Percentiles rank a stretch among this genome's conserved stretches.
These are phyloP conservation scores for Penicillium thymicola DNA, from an alignment of 2,329 filamentous ascomycete species.

Conservation along the genomic window DNA sequence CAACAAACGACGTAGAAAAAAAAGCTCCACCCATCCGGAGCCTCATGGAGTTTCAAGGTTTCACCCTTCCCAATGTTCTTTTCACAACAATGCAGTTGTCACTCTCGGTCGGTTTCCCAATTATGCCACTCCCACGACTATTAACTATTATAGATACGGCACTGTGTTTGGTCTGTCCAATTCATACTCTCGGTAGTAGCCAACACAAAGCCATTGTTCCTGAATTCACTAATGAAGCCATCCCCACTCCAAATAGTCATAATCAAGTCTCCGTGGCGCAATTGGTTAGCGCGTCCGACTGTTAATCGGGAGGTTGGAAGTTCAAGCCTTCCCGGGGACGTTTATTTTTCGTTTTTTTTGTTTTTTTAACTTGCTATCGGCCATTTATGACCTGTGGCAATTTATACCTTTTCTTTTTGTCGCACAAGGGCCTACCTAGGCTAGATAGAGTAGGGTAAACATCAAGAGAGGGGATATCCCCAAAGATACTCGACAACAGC, in stretches of 20 bases:
- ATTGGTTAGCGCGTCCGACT: constrained; percentile 37
- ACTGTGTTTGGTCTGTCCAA: neutral
- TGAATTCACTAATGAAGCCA: neutral
- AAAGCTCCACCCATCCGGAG: neutral
- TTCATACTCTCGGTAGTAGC: neutral
- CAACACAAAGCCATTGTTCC: neutral
- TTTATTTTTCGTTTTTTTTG: constrained; percentile 8
- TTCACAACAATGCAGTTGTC: too few relatives aligned
- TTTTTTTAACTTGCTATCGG: neutral
- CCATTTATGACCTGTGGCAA: neutral
- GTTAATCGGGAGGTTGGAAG: constrained; percentile 40
- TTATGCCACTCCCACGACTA: too few relatives aligned
- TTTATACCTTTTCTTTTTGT: neutral
- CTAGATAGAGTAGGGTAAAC: neutral
- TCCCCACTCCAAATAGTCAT: neutral
- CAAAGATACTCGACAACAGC: neutral
- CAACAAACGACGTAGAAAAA: neutral
- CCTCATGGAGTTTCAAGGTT: too few relatives aligned
- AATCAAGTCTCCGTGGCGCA: constrained; percentile 31
- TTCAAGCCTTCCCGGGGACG: constrained; percentile 43
- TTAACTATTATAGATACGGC: neutral
- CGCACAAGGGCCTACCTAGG: neutral
- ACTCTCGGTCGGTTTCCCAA: too few relatives aligned
- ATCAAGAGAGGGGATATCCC: neutral
- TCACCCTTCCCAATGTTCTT: too few relatives aligned